Evolutionary conservation across 2,329 filamentous ascomycete genomes (phyloP).

Genomic region (Ceratocystis huliohia): DNA sequence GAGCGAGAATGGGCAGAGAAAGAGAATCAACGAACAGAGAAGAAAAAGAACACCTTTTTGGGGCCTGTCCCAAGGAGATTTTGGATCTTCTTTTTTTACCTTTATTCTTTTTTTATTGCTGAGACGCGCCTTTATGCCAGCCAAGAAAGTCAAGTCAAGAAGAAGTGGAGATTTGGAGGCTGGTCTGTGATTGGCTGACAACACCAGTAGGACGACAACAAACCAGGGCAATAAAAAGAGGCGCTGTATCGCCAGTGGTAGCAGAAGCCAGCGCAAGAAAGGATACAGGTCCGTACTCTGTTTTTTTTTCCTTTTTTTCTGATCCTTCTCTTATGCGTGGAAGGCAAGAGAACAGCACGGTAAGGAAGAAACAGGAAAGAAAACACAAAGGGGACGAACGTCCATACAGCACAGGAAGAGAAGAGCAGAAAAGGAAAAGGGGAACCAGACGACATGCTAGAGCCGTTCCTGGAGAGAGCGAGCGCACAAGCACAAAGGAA

Average conservation of each 20-base stretch:
- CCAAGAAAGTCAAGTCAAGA: neutral
- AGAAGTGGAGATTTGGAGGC: constrained; percentile 6
- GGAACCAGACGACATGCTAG: neutral
- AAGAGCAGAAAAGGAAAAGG: neutral
- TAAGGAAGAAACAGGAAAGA: neutral
- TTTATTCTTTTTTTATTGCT: neutral
- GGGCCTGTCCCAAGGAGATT: too few relatives aligned
- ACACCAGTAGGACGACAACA: neutral
- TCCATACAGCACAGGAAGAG: neutral
- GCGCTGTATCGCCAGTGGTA: neutral
- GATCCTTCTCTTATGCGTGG: too few relatives aligned
- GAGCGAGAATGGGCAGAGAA: constrained; percentile 6
- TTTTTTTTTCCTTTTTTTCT: too few relatives aligned
- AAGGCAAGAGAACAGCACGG: neutral
- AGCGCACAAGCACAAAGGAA: neutral
- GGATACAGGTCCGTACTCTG: too few relatives aligned
- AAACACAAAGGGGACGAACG: neutral
- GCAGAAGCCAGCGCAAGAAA: too few relatives aligned
- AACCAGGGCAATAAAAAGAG: neutral
- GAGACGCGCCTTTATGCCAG: constrained; percentile 9
- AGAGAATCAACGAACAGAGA: neutral
- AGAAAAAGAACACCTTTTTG: neutral
- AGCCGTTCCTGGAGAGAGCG: neutral
- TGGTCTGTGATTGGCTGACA: constrained; percentile 5
- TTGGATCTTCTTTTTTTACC: too few relatives aligned